Percentiles rank a stretch among this genome's conserved stretches.
Conservation (phyloP, 352 stramenopile species). For the Phytophthora citricola region DNA sequence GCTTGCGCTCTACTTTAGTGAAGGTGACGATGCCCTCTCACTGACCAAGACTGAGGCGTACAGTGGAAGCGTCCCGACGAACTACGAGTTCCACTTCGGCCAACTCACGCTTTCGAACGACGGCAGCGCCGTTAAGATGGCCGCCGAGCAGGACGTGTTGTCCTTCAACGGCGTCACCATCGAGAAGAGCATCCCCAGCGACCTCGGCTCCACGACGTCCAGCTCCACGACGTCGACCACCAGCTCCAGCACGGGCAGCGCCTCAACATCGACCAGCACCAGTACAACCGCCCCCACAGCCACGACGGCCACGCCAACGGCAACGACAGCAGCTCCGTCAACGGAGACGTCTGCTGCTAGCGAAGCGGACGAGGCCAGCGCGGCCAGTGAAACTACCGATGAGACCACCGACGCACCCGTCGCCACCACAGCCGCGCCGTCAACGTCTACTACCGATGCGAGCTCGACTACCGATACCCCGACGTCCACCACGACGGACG, state of each 20-base stretch:
- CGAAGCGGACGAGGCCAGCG: neutral
- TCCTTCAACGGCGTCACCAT: conserved; percentile 75
- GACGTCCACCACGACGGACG: conserved; percentile 16
- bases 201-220: conserved; percentile 22
- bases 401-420: conserved; percentile 11
- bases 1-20: conserved; percentile 63
- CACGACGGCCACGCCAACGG: conserved; percentile 18
- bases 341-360: conserved; percentile 13
- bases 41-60: conserved; percentile 50
- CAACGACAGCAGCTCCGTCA: conserved; percentile 13
- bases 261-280: conserved; percentile 23
- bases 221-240: conserved; percentile 16
- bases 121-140: conserved; percentile 58
- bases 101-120: conserved; percentile 73
- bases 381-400: conserved; percentile 4
- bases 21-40: conserved; percentile 46
- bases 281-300: conserved; percentile 12
- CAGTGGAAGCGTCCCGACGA: conserved; percentile 25
- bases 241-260: conserved; percentile 19
- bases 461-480: conserved; percentile 2
- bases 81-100: conserved; percentile 74
- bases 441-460: neutral
- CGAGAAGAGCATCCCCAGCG: conserved; percentile 49
- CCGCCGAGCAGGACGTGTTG: conserved; percentile 57
- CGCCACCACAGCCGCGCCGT: conserved; percentile 9